Evolutionary conservation across 345 rosid genomes (phyloP).

Genomic region (Sisymbrium altissimum): DNA sequence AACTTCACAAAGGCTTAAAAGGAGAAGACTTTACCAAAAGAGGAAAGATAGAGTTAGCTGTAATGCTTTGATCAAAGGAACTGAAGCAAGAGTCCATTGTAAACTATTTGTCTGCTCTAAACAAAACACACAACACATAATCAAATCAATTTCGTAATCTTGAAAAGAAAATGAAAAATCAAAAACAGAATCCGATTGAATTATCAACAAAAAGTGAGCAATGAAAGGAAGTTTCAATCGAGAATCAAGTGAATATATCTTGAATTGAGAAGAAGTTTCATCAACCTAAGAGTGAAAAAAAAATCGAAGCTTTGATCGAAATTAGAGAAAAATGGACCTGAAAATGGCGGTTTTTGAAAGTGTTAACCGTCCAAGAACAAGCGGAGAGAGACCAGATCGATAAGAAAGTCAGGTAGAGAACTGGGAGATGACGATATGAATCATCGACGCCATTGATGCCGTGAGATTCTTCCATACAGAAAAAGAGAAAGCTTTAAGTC

Average conservation of each 20-base stretch:
- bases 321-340: slow-evolving; percentile 42
- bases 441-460: slow-evolving; percentile 51
- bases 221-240: neutral
- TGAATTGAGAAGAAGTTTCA: neutral
- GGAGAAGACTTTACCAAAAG: slow-evolving; percentile 62
- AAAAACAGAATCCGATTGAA: neutral
- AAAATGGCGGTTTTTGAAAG: slow-evolving; percentile 71
- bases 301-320: neutral
- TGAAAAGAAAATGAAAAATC: too few species aligned
- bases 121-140: neutral
- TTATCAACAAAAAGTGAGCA: neutral
- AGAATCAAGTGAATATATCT: neutral
- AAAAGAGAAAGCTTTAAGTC: neutral
- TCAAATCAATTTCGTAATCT: too few species aligned
- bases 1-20: neutral
- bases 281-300: slow-evolving; percentile 10
- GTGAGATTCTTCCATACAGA: slow-evolving; percentile 40
- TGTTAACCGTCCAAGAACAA: slow-evolving; percentile 82
- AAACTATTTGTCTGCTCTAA: slow-evolving; percentile 66
- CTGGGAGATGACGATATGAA: slow-evolving; percentile 70
- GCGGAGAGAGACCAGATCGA: slow-evolving; percentile 75
- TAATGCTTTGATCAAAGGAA: slow-evolving; percentile 86
- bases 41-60: slow-evolving; percentile 83
- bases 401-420: slow-evolving; percentile 64
- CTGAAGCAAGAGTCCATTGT: slow-evolving; percentile 81